phyloP scores from a whole-genome alignment of 257 asterid species.

The Lavandula angustifolia region DNA sequence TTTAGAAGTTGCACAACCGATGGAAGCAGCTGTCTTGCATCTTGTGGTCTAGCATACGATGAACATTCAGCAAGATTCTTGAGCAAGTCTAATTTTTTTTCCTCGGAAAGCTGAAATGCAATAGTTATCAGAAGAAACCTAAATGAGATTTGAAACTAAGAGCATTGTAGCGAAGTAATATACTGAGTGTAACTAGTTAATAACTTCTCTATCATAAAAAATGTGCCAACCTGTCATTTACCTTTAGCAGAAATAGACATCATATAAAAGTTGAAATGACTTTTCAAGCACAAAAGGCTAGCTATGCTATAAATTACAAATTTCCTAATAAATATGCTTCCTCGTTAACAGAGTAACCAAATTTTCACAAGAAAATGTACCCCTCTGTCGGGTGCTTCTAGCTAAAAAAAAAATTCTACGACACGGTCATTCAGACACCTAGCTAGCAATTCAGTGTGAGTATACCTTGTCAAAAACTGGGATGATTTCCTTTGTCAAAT shows the following conservation, averaged over 20 bases:
- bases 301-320: neutral
- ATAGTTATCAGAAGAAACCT: conserved; percentile 24
- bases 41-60: conserved; percentile 75
- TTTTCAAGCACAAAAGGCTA: neutral
- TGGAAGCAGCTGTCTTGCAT: conserved; percentile 85
- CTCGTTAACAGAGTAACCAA: conserved; percentile 5
- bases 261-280: neutral
- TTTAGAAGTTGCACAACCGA: conserved; percentile 81
- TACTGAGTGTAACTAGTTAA: conserved; percentile 19
- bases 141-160: neutral
- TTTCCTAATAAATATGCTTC: neutral
- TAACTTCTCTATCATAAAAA: conserved; percentile 21
- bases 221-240: neutral
- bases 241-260: conserved; percentile 18
- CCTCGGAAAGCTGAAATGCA: conserved; percentile 72
- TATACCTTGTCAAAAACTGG: conserved; percentile 93
- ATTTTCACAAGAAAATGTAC: too few relatives aligned
- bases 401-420: neutral
- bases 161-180: conserved; percentile 16
- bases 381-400: too few relatives aligned
- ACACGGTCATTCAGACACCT: conserved; percentile 12
- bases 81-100: conserved; percentile 71
- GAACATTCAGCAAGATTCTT: conserved; percentile 91
- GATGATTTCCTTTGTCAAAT: conserved; percentile 74
- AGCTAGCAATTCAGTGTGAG: conserved; percentile 13